Conservation (phyloP, 768 basidiomycete genomes). For the Lyophyllum shimeji region DNA sequence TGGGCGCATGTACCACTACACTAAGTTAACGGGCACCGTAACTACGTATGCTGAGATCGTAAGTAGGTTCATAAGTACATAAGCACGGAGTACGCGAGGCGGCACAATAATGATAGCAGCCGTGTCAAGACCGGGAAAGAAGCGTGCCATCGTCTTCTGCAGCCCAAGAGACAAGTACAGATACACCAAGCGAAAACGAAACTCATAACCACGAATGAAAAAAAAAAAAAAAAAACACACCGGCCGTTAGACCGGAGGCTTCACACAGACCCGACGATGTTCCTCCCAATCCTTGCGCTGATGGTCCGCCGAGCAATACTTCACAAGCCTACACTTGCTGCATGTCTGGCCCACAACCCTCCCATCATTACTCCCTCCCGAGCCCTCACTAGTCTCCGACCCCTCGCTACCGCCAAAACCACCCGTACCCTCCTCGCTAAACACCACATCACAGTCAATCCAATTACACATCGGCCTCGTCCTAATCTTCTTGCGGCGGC, state of each 20-base stretch:
- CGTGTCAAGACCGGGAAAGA: background rate
- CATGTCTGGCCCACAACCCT: slow-evolving; percentile 56
- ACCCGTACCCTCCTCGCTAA: slow-evolving; percentile 41
- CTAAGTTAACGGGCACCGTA: background rate
- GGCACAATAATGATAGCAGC: slow-evolving; percentile 11
- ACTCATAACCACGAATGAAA: background rate
- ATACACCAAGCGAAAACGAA: slow-evolving; percentile 3
- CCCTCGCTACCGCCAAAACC: slow-evolving; percentile 39
- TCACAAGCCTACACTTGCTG: slow-evolving; percentile 77
- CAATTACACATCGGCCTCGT: slow-evolving; percentile 77
- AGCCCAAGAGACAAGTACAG: background rate
- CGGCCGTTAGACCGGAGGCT: slow-evolving; percentile 17
- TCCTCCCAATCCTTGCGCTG: slow-evolving; percentile 80
- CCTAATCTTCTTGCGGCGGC: slow-evolving; percentile 49
- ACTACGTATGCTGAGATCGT: background rate
- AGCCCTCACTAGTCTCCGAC: slow-evolving; percentile 43
- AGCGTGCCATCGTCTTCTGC: background rate
- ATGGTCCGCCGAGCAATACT: slow-evolving; percentile 74
- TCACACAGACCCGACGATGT: slow-evolving; percentile 65
- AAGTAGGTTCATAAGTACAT: slow-evolving; percentile 1
- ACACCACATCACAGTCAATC: slow-evolving; percentile 71
- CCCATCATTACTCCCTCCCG: slow-evolving; percentile 16
- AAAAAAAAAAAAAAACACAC: background rate
- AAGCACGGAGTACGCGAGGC: background rate
- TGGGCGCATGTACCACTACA: background rate